Evolutionary conservation across 345 rosid species (phyloP).

Genomic region (Aurinia saxatilis): DNA sequence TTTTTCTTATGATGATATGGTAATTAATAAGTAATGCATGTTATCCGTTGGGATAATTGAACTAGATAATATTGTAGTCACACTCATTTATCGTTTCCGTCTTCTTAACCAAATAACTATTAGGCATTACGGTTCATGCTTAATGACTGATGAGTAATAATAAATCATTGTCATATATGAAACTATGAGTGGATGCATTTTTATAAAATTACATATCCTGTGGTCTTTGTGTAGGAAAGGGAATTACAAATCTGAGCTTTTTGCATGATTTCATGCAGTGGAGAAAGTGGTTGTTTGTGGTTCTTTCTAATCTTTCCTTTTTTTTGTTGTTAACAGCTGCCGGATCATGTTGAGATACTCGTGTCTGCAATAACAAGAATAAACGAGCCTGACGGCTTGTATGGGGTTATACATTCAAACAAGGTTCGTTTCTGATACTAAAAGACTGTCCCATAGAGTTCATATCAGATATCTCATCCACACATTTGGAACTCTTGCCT

Average conservation of each 20-base stretch:
- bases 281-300: background rate
- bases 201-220: background rate
- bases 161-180: conserved; percentile 2
- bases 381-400: conserved; percentile 95
- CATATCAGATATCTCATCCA: background rate
- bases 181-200: conserved; percentile 5
- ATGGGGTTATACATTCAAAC: conserved; percentile 85
- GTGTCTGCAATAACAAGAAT: conserved; percentile 80
- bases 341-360: conserved; percentile 73
- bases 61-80: background rate
- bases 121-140: background rate
- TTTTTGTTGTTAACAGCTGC: conserved; percentile 45
- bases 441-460: background rate
- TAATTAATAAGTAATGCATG: conserved; percentile 28
- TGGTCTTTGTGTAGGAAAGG: background rate
- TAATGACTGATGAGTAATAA: background rate
- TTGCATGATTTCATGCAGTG: background rate
- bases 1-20: conserved; percentile 80
- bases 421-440: conserved; percentile 44
- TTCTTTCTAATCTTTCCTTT: background rate
- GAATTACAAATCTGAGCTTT: background rate
- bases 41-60: conserved; percentile 2
- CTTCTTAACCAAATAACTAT: conserved; percentile 9
- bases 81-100: background rate
- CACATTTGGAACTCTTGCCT: conserved; percentile 4